phyloP scores from a whole-genome alignment of 306 rosid species.

The Adenanthera pavonina region DNA sequence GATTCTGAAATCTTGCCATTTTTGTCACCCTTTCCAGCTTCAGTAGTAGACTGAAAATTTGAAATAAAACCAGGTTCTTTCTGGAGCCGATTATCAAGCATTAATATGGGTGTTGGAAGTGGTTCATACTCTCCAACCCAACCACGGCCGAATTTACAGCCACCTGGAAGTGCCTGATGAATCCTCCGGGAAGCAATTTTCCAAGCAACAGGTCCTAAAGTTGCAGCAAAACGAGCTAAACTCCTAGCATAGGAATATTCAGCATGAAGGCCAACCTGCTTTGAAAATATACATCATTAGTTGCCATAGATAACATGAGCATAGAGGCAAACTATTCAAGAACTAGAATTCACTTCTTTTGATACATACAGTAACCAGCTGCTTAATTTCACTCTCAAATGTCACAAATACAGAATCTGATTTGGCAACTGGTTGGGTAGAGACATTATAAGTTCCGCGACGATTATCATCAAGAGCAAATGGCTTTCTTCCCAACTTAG shows the following conservation, averaged over 20 bases:
- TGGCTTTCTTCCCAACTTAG: slow-evolving; percentile 82
- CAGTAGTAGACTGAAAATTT: slow-evolving; percentile 49
- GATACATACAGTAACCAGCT: slow-evolving; percentile 84
- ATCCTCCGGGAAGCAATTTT: slow-evolving; percentile 88
- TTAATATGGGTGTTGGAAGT: slow-evolving; percentile 85
- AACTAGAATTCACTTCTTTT: slow-evolving; percentile 34
- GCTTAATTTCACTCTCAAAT: slow-evolving; percentile 87
- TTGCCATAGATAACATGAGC: slow-evolving; percentile 29
- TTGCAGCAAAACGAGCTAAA: slow-evolving; percentile 93
- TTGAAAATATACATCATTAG: slow-evolving; percentile 18
- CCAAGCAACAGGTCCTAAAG: slow-evolving; percentile 94
- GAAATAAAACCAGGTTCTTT: slow-evolving; percentile 56
- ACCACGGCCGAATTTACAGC: slow-evolving; percentile 90
- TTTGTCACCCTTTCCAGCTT: slow-evolving; percentile 55
- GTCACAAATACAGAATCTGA: slow-evolving; percentile 82
- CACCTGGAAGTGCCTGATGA: slow-evolving; percentile 84
- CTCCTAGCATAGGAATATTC: slow-evolving; percentile 96
- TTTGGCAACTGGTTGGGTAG: slow-evolving; percentile 57
- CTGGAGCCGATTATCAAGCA: slow-evolving; percentile 62
- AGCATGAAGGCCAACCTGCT: slow-evolving; percentile 97
- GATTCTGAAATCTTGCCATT: slow-evolving; percentile 53
- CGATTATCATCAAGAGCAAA: slow-evolving; percentile 73
- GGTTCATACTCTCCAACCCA: slow-evolving; percentile 99
- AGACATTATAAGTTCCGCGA: slow-evolving; percentile 73
- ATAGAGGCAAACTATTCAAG: slow-evolving; percentile 35